These are phyloP conservation scores for Tetrahymena borealis DNA, from an alignment of 73 alveolate species.

Conservation along the genomic window DNA sequence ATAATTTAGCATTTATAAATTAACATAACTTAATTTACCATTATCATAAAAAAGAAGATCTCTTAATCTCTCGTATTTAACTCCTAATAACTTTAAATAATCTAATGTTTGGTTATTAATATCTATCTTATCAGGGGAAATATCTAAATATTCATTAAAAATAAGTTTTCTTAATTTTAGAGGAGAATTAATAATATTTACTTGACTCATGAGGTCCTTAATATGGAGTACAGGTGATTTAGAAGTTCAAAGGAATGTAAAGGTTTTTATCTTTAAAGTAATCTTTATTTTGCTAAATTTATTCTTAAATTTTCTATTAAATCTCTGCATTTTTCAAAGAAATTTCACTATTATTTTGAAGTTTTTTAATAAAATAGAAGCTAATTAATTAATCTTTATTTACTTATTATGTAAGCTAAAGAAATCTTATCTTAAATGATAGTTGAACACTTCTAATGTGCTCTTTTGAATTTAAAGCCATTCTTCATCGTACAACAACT, in stretches of 20 bases:
- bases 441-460: conserved; percentile 8
- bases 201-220: not conserved
- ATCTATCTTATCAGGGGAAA: not conserved
- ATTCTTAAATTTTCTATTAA: not conserved
- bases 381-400: not conserved
- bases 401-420: not conserved
- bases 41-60: conserved; percentile 16
- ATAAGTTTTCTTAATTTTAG: not conserved
- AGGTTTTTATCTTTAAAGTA: not conserved
- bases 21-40: not conserved
- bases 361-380: not conserved
- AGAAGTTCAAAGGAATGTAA: conserved; percentile 3
- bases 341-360: not conserved
- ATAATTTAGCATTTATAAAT: not conserved
- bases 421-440: conserved; percentile 19
- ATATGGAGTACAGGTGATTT: conserved; percentile 23
- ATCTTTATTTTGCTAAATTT: not conserved
- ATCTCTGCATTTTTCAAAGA: not conserved
- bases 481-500: conserved; percentile 44
- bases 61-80: not conserved
- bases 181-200: not conserved
- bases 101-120: conserved; percentile 9
- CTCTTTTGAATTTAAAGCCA: conserved; percentile 51
- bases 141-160: not conserved
- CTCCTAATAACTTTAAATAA: conserved; percentile 6